phyloP scores from a whole-genome alignment of 179 eudicot genomes.

The Beta corolliflora region DNA sequence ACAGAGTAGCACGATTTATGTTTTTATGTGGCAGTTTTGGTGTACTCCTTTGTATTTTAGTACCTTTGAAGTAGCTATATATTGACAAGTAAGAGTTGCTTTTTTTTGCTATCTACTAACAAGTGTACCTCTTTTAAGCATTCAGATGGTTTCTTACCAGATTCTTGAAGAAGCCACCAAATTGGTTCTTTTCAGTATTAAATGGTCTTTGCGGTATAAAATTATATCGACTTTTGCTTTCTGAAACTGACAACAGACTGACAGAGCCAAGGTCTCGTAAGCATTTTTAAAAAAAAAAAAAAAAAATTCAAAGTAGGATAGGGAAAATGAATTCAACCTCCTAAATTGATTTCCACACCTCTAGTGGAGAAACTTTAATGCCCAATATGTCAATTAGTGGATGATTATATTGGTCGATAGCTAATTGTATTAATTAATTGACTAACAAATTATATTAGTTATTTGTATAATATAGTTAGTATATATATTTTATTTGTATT shows the following conservation, averaged over 20 bases:
- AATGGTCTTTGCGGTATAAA: neutral
- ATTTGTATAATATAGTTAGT: too few species aligned
- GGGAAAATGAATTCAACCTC: too few species aligned
- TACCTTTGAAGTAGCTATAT: conserved; percentile 19
- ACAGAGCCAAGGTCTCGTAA: neutral
- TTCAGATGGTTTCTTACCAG: conserved; percentile 28
- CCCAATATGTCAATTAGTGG: too few species aligned
- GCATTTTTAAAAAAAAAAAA: neutral
- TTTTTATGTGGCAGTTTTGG: conserved; percentile 23
- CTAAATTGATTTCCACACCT: too few species aligned
- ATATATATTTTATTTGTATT: too few species aligned
- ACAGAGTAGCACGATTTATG: conserved; percentile 13
- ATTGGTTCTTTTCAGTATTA: conserved; percentile 38
- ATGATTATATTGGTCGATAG: too few species aligned
- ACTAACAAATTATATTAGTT: too few species aligned
- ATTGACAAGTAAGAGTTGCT: conserved; percentile 14
- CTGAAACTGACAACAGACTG: neutral
- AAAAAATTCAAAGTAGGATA: neutral
- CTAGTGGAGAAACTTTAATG: too few species aligned
- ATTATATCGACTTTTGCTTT: conserved; percentile 8
- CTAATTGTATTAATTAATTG: too few species aligned
- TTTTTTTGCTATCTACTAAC: conserved; percentile 12
- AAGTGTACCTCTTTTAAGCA: conserved; percentile 25
- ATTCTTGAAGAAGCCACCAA: conserved; percentile 39
- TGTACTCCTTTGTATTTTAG: conserved; percentile 8